A percentile compares a stretch with the other conserved stretches of the same genome.
Conservation (phyloP, 2,329 filamentous ascomycete species). For the Cercospora berteroae region DNA sequence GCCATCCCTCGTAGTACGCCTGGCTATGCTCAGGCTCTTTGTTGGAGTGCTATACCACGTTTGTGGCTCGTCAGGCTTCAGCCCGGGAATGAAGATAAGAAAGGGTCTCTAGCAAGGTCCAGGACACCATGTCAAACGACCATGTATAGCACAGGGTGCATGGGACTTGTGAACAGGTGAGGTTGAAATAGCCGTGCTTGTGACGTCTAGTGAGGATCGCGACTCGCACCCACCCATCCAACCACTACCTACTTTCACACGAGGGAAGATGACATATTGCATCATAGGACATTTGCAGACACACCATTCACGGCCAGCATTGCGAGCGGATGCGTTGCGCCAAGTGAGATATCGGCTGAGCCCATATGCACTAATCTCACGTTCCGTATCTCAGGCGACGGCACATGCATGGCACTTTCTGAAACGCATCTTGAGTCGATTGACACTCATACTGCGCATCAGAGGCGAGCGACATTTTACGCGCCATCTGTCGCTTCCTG, state of each 20-base stretch:
- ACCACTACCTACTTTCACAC: not conserved
- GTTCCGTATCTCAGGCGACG: not conserved
- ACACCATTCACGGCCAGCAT: not conserved
- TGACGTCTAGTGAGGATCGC: not conserved
- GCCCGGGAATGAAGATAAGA: not conserved
- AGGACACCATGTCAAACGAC: not conserved
- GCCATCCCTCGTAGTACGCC: not conserved
- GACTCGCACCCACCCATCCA: not conserved
- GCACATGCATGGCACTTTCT: not conserved
- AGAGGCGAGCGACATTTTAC: not conserved
- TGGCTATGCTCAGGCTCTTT: not conserved
- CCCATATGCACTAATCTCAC: not conserved
- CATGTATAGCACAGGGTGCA: not conserved
- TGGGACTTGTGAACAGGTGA: not conserved
- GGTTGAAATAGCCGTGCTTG: slow-evolving; percentile 9
- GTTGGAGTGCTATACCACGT: not conserved
- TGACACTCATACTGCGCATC: not conserved
- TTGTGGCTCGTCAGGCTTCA: not conserved
- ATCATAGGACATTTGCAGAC: not conserved
- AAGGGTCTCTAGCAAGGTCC: not conserved
- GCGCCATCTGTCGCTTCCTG: not conserved
- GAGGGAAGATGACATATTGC: not conserved
- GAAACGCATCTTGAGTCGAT: not conserved
- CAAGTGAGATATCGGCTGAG: not conserved
- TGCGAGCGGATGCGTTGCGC: not conserved